Evolutionary conservation across 345 rosid species (phyloP).

Genomic region (Murraya koenigii): DNA sequence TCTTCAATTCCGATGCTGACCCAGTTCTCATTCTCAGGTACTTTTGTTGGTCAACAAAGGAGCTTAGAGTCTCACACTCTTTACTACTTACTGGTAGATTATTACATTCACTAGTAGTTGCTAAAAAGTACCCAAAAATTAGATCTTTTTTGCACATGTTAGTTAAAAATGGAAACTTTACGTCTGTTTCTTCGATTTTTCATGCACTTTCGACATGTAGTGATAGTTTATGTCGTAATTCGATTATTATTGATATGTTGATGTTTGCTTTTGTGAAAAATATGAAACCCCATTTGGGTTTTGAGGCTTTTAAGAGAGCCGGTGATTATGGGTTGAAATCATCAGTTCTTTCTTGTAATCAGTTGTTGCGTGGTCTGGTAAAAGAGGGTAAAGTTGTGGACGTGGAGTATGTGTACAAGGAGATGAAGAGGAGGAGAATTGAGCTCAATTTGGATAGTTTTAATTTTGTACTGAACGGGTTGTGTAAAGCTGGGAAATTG

Average conservation of each 20-base stretch:
- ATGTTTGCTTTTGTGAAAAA: slow-evolving; percentile 59
- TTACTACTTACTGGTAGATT: slow-evolving; percentile 48
- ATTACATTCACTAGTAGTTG: slow-evolving; percentile 45
- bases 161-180: slow-evolving; percentile 33
- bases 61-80: slow-evolving; percentile 36
- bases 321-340: slow-evolving; percentile 69
- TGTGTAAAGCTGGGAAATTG: slow-evolving; percentile 64
- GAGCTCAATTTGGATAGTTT: slow-evolving; percentile 44
- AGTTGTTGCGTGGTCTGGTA: slow-evolving; percentile 65
- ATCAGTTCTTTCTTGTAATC: slow-evolving; percentile 68
- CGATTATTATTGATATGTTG: slow-evolving; percentile 70
- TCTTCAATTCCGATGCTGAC: slow-evolving; percentile 50
- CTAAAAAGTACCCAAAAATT: slow-evolving; percentile 56
- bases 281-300: slow-evolving; percentile 40
- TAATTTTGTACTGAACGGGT: slow-evolving; percentile 53
- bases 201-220: slow-evolving; percentile 55
- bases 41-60: slow-evolving; percentile 58
- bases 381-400: slow-evolving; percentile 39
- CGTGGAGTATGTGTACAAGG: slow-evolving; percentile 60
- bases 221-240: slow-evolving; percentile 49
- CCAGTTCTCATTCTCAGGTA: slow-evolving; percentile 63
- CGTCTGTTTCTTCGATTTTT: slow-evolving; percentile 50
- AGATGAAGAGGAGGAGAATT: slow-evolving; percentile 65
- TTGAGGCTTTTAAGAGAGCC: slow-evolving; percentile 78
- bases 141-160: slow-evolving; percentile 66